These are phyloP conservation scores for Calonectria henricotiae DNA, from an alignment of 2,329 filamentous ascomycete genomes.

Conservation along the genomic window DNA sequence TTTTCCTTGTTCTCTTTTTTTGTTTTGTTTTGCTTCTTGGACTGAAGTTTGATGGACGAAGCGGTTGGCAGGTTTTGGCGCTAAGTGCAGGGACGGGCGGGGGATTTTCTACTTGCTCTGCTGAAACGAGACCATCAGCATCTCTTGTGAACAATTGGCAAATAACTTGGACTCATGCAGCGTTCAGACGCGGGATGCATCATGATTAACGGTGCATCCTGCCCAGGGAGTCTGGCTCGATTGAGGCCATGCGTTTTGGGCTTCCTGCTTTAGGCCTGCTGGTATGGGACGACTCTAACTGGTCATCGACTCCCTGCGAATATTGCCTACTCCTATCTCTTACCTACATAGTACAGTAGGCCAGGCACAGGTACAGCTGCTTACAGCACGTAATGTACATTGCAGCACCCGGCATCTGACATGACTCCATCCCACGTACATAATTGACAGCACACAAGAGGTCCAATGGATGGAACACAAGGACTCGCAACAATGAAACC, in stretches of 20 bases:
- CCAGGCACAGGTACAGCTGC: conserved; percentile 25
- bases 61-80: conserved; percentile 7
- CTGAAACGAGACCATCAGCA: conserved; percentile 7
- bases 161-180: conserved; percentile 2
- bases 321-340: conserved; percentile 14
- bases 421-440: background rate
- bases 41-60: background rate
- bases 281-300: conserved; percentile 21
- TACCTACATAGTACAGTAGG: conserved; percentile 10
- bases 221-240: conserved; percentile 9
- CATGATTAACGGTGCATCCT: conserved; percentile 19
- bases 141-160: conserved; percentile 9
- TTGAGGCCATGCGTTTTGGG: background rate
- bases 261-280: conserved; percentile 19
- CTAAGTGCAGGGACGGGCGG: background rate
- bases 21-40: conserved; percentile 2
- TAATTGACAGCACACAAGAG: conserved; percentile 11
- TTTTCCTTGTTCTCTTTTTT: conserved; percentile 5
- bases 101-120: background rate
- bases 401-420: conserved; percentile 12
- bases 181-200: conserved; percentile 10
- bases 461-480: conserved; percentile 23
- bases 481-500: conserved; percentile 16
- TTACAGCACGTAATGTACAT: conserved; percentile 22
- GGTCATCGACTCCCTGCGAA: conserved; percentile 19